Evolutionary conservation across 495 filamentous ascomycete species (phyloP).

Genomic region (Evernia prunastri): DNA sequence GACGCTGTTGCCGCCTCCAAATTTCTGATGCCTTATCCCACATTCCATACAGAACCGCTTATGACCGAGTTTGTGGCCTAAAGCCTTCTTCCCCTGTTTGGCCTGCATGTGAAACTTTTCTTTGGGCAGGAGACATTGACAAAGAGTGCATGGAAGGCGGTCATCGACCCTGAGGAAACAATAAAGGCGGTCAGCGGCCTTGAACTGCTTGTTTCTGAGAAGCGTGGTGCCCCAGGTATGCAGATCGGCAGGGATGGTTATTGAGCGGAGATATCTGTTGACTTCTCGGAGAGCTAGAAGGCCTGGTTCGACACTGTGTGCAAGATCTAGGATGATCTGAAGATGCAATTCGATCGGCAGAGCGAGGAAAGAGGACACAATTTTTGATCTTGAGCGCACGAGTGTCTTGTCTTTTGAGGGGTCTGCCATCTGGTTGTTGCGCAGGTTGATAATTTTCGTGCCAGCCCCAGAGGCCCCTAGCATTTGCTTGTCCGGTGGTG

Average conservation of each 20-base stretch:
- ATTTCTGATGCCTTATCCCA: constrained; percentile 5
- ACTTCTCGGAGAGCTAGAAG: background rate
- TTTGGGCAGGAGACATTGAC: background rate
- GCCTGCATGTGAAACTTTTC: background rate
- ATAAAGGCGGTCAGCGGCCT: background rate
- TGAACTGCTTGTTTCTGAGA: background rate
- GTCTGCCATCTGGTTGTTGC: background rate
- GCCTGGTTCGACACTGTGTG: background rate
- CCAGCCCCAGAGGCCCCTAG: background rate
- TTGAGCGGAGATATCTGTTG: background rate
- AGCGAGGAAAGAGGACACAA: constrained; percentile 4
- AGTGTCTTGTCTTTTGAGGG: background rate
- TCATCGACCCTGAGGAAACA: background rate
- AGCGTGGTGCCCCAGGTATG: background rate
- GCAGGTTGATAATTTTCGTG: background rate
- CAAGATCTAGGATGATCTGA: background rate
- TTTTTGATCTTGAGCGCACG: background rate
- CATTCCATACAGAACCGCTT: constrained; percentile 1
- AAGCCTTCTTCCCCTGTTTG: constrained; percentile 1
- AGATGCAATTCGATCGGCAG: constrained; percentile 5
- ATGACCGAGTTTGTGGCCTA: background rate
- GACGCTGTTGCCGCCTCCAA: constrained; percentile 1
- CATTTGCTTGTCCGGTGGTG: background rate
- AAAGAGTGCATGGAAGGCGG: constrained; percentile 1
- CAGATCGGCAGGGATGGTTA: background rate